Percentiles rank a stretch among this genome's conserved stretches.
Conservation (phyloP, 2,329 filamentous ascomycete genomes). For the Exophiala bonariae region DNA sequence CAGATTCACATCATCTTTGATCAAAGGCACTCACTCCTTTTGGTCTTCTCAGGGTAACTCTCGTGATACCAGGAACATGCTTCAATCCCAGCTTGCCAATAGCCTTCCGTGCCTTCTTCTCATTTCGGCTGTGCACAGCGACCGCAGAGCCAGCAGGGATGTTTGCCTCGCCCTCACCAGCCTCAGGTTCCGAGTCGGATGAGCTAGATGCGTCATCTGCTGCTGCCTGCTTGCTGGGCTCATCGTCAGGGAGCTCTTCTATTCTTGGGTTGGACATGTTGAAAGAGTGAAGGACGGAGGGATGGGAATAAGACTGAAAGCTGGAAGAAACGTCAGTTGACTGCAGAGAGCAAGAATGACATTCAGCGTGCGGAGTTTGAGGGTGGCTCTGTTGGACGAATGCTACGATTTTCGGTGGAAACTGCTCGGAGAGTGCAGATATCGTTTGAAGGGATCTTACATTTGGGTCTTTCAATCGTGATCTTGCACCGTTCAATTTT, state of each 20-base stretch:
- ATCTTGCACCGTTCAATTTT: slow-evolving; percentile 10
- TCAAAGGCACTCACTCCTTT: slow-evolving; percentile 80
- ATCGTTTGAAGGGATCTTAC: neutral
- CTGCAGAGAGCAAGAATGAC: too few species aligned
- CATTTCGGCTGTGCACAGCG: slow-evolving; percentile 96
- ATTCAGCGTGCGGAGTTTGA: too few species aligned
- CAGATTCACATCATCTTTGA: neutral
- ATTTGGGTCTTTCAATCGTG: neutral
- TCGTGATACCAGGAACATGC: slow-evolving; percentile 94
- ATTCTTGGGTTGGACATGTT: slow-evolving; percentile 97
- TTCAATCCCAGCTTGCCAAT: slow-evolving; percentile 98
- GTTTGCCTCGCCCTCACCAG: slow-evolving; percentile 51
- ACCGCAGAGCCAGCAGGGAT: slow-evolving; percentile 83
- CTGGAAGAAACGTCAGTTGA: neutral
- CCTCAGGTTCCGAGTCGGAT: slow-evolving; percentile 50
- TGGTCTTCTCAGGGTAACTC: slow-evolving; percentile 94
- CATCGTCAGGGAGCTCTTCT: slow-evolving; percentile 90
- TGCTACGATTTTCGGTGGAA: too few species aligned
- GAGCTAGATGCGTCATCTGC: slow-evolving; percentile 65
- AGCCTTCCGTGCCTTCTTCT: slow-evolving; percentile 99
- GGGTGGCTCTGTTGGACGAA: too few species aligned
- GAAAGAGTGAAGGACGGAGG: slow-evolving; percentile 37
- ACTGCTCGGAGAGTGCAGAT: neutral
- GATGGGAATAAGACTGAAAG: neutral
- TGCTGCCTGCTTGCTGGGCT: slow-evolving; percentile 80